Percentiles rank a stretch among this genome's conserved stretches.
phyloP scores from a whole-genome alignment of 176 grass and related monocot species.

The Lolium rigidum region DNA sequence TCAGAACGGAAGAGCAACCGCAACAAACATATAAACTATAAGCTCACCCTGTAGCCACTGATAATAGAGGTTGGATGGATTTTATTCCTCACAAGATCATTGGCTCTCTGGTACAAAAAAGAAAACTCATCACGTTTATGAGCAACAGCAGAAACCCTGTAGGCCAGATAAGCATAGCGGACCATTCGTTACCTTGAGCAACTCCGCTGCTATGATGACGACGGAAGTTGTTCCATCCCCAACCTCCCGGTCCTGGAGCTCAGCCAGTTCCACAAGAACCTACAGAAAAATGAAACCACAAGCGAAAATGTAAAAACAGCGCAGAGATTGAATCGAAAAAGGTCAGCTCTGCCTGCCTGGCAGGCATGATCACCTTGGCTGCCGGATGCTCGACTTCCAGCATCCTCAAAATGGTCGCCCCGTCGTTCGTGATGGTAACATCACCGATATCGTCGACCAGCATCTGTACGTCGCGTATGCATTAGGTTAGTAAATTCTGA shows the following conservation, averaged over 20 bases:
- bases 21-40: not conserved
- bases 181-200: slow-evolving; percentile 74
- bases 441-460: slow-evolving; percentile 96
- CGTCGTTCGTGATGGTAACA: slow-evolving; percentile 95
- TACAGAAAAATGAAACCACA: slow-evolving; percentile 29
- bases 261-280: slow-evolving; percentile 98
- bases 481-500: slow-evolving; percentile 14
- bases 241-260: slow-evolving; percentile 94
- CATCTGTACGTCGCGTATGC: slow-evolving; percentile 55
- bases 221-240: slow-evolving; percentile 96
- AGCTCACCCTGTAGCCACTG: slow-evolving; percentile 88
- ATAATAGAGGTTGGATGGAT: slow-evolving; percentile 98
- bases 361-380: slow-evolving; percentile 62
- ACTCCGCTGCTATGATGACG: slow-evolving; percentile 83
- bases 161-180: not conserved
- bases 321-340: not conserved
- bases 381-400: slow-evolving; percentile 94
- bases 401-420: slow-evolving; percentile 89
- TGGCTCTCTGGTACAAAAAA: slow-evolving; percentile 70
- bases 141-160: slow-evolving; percentile 2
- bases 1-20: slow-evolving; percentile 15
- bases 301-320: not conserved
- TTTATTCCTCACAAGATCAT: slow-evolving; percentile 94
- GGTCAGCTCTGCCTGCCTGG: not conserved
- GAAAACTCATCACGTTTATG: not conserved